Conservation (phyloP, 805 yeast species). For the Diddensiella santjacobensis region DNA sequence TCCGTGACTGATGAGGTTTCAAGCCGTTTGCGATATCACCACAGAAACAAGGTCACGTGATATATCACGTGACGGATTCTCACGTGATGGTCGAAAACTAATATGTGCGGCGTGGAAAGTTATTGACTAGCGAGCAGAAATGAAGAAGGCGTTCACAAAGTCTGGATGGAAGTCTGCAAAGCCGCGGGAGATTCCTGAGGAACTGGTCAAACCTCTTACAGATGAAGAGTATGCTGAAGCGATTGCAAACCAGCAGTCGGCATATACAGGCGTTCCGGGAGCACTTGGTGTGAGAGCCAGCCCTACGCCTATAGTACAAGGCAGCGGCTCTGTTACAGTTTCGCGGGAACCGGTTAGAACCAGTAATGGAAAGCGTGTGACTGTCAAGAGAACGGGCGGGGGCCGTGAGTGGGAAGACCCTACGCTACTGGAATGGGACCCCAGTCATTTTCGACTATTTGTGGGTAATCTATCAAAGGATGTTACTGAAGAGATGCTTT, state of each 20-base stretch:
- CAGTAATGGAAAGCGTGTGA: constrained; percentile 21
- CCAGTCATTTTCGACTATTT: constrained; percentile 64
- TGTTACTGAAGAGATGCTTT: constrained; percentile 55
- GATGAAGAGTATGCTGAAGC: constrained; percentile 18
- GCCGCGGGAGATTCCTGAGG: not conserved
- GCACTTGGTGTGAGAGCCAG: not conserved
- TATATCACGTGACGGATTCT: too few relatives aligned
- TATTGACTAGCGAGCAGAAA: too few relatives aligned
- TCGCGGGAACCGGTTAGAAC: constrained; percentile 1
- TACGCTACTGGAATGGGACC: constrained; percentile 59
- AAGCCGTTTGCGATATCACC: too few relatives aligned
- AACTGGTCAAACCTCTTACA: constrained; percentile 5
- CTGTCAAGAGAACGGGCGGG: constrained; percentile 45
- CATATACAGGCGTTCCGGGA: constrained; percentile 7
- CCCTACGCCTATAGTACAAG: not conserved
- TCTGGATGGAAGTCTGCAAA: not conserved
- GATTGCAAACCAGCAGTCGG: constrained; percentile 23
- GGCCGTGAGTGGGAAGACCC: constrained; percentile 48
- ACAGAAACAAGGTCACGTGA: too few relatives aligned
- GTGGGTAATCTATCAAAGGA: constrained; percentile 73
- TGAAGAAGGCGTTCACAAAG: not conserved
- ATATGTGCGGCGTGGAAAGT: too few relatives aligned
- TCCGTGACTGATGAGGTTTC: too few relatives aligned
- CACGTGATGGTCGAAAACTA: too few relatives aligned
- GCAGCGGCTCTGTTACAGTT: not conserved